Base-by-base conservation (phyloP, 306 rosid species). In the Fragaria ananassa region DNA sequence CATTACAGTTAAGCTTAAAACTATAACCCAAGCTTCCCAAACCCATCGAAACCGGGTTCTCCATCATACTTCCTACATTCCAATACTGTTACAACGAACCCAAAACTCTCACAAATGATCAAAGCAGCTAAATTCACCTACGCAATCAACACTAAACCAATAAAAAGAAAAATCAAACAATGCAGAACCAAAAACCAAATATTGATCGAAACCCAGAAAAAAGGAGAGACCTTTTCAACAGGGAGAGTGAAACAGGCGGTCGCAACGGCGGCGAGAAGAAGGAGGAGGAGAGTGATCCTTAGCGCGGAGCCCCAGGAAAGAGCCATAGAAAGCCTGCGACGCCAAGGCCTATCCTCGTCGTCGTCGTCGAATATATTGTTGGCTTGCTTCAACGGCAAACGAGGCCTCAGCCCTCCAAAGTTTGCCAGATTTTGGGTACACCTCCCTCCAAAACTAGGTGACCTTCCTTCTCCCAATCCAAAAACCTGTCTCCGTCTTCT, bases 221-320 rank as follows among this genome's bases (percentile, higher is more conserved):
- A 53, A 45, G 73, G 0, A 5, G 35, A 1, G 63, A 92, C 97
- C 98, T 92, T 89, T 74, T 95, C 97, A 45, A 95, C 37, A 15
- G 99, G 99, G 60, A 95, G 96, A 66, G 97, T 87, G 63, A 90
- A 86, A 68, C 91, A 95, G 12, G 99, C 97, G 46, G 56, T 1
- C 51, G 88, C 57, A 8, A 88, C 85, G 11, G 93, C 93, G 44
- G 91, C 91, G 62, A 88, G 3, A 44, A 95, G 88, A 81, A 90
- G 80, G 60, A 95, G 86, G 44, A 91, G 78, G 73, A 95, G 78
- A 60, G 91, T 65, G 89, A 92, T 84, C 83, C 92, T 80, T 79
- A 95, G 83, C 58, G 89, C 89, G 19, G 96, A 87, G 69, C 83
- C 72, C 89, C 92, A 89, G 1, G 93, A 63, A 84, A 85, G 78